These are phyloP conservation scores for Harrya chromipes DNA, from an alignment of 768 basidiomycete genomes.

Conservation along the genomic window DNA sequence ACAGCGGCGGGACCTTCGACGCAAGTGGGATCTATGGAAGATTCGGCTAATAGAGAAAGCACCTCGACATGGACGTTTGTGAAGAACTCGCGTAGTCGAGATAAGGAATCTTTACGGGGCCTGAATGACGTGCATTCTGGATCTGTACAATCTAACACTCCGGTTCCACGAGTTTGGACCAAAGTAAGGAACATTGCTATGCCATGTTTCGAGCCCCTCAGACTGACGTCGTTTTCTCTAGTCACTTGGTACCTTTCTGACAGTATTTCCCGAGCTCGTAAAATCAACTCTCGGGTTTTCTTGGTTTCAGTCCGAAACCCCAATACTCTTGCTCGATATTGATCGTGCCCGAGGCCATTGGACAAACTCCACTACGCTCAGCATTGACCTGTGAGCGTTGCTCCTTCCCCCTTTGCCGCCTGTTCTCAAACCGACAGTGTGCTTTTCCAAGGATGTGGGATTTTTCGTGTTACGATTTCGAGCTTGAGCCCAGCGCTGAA, in stretches of 20 bases:
- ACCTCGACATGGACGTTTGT: slow-evolving; percentile 21
- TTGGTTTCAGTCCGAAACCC: slow-evolving; percentile 29
- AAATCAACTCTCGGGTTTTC: slow-evolving; percentile 19
- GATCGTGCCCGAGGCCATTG: slow-evolving; percentile 12
- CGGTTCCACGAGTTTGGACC: slow-evolving; percentile 27
- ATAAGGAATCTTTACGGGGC: background rate
- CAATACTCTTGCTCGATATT: slow-evolving; percentile 21
- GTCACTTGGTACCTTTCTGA: slow-evolving; percentile 22
- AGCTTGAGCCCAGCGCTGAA: slow-evolving; percentile 13
- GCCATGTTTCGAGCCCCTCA: background rate
- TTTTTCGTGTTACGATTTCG: slow-evolving; percentile 19
- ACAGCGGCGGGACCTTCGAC: background rate
- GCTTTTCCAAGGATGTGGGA: slow-evolving; percentile 20
- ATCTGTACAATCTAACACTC: background rate
- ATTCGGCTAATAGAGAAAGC: background rate
- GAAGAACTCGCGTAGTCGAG: background rate
- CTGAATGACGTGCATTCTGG: background rate
- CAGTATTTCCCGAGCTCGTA: slow-evolving; percentile 23
- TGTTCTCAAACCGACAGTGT: background rate
- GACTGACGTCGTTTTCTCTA: slow-evolving; percentile 8
- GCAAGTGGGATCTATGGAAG: background rate
- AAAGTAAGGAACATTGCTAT: slow-evolving; percentile 16
- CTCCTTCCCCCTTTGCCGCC: background rate
- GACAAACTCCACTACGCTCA: slow-evolving; percentile 18
- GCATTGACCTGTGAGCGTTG: slow-evolving; percentile 20